Conservation (phyloP, 2,329 filamentous ascomycete species). For the Alternaria sp. region DNA sequence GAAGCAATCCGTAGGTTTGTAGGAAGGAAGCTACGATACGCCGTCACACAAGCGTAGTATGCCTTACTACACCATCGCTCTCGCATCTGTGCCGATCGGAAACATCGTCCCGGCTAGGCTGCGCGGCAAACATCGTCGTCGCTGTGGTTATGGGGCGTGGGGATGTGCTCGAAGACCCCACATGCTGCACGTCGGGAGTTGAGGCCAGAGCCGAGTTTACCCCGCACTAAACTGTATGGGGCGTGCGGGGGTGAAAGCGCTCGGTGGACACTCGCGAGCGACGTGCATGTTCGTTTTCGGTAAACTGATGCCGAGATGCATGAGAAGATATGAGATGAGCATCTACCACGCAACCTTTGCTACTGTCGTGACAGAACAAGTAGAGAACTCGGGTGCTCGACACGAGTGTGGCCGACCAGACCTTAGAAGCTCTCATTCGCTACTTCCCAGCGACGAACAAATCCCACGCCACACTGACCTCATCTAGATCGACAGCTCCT, state of each 20-base stretch:
- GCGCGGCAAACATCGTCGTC: background rate
- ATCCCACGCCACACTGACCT: constrained; percentile 28
- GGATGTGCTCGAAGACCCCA: constrained; percentile 12
- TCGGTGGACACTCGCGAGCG: background rate
- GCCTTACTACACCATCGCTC: background rate
- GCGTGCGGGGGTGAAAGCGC: constrained; percentile 17
- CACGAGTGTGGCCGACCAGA: background rate
- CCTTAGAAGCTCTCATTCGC: background rate
- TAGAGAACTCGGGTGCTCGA: background rate
- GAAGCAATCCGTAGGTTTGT: background rate
- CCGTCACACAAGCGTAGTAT: background rate
- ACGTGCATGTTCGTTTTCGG: background rate
- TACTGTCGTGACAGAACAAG: no score
- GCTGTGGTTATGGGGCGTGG: constrained; percentile 2
- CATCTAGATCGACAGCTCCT: constrained; percentile 26
- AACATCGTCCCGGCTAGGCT: background rate
- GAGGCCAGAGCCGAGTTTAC: background rate
- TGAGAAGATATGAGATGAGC: background rate
- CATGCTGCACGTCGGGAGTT: constrained; percentile 9
- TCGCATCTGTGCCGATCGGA: background rate
- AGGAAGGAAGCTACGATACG: background rate
- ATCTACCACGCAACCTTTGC: background rate
- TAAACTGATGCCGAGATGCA: background rate
- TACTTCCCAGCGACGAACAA: constrained; percentile 22
- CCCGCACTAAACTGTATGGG: constrained; percentile 11